These are phyloP conservation scores for Suillus plorans DNA, from an alignment of 768 basidiomycete genomes.

Conservation along the genomic window DNA sequence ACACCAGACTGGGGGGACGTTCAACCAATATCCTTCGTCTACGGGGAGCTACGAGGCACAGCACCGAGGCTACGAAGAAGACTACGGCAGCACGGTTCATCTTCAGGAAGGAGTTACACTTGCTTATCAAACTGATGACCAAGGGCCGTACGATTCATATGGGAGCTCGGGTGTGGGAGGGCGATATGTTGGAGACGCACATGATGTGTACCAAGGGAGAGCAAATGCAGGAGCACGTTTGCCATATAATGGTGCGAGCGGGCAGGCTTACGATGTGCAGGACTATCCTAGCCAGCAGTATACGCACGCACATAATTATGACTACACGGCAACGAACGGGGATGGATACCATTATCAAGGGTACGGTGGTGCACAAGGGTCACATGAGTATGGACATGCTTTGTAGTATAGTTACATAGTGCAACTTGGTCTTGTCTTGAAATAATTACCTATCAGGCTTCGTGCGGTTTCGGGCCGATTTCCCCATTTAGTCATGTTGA, in stretches of 20 bases:
- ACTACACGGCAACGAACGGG: slow-evolving; percentile 29
- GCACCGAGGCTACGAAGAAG: slow-evolving; percentile 58
- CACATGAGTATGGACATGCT: slow-evolving; percentile 33
- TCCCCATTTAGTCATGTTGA: no score
- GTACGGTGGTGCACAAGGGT: slow-evolving; percentile 24
- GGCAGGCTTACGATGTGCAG: slow-evolving; percentile 40
- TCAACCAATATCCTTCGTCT: slow-evolving; percentile 60
- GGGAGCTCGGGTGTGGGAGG: slow-evolving; percentile 18
- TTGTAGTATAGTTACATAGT: slow-evolving; percentile 20
- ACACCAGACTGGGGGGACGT: slow-evolving; percentile 50
- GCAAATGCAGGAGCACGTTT: slow-evolving; percentile 35
- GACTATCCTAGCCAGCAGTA: slow-evolving; percentile 34
- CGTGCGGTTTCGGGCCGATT: no score
- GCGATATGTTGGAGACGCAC: slow-evolving; percentile 43
- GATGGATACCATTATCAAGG: slow-evolving; percentile 31
- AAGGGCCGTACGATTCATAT: slow-evolving; percentile 19
- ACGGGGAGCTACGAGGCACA: slow-evolving; percentile 48
- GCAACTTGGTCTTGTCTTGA: slow-evolving; percentile 7
- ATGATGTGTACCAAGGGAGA: slow-evolving; percentile 57
- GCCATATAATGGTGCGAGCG: slow-evolving; percentile 30
- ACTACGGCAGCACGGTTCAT: slow-evolving; percentile 63
- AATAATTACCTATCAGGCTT: no score
- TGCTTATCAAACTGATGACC: slow-evolving; percentile 37
- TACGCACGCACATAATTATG: slow-evolving; percentile 24
- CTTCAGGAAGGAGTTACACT: slow-evolving; percentile 60